Base-by-base conservation (phyloP, 148 eudicot species). In the Agrostemma githago region DNA sequence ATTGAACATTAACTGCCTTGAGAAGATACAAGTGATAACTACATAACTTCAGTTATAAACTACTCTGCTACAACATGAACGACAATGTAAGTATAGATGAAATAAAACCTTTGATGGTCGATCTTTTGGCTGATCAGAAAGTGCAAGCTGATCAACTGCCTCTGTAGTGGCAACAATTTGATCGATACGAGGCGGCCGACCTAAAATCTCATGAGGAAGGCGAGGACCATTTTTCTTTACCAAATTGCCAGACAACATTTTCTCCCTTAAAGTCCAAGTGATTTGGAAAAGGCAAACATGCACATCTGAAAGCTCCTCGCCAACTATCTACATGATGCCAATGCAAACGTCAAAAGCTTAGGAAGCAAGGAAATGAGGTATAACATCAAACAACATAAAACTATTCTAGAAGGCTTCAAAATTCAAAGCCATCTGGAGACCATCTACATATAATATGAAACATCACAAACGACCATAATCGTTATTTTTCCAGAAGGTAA, bases 221-320 rank as follows among this genome's bases (percentile, higher is more conserved):
- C 40, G 53, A 75, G 65, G 72, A 17, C 4, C 21, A 15, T 48
- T 40, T 19, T 40, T 41, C 40, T 3, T 42, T 57, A 14, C n/a
- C 16, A 46, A 44, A 48, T 40, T 54, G 39, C 11, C 21, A 7
- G 77, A 9, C 40, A 75, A 75, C 5, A 66, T 67, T 34, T 16
- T 66, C 44, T 75, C 72, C 46, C 78, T 75, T 26, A 67, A 43
- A 17, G 37, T 56, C 78, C 78, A 75, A n/a, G 72, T 75, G 65
- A 75, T 57, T 75, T 75, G 78, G 19, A 66, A 46, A 59, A 75
- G 78, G 70, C 40, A 56, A 11, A 40, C 70, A 54, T 54, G 72
- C 78, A 75, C 78, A 40, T 66, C 78, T 56, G 72, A 67, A 66
- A 11, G 69, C 54, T 75, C 78, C 54, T 75, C 78, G 6, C 78